A percentile compares a stretch with the other conserved stretches of the same genome.
These are phyloP conservation scores for Metschnikowia gelsemii DNA, from an alignment of 805 yeast genomes.

Conservation along the genomic window DNA sequence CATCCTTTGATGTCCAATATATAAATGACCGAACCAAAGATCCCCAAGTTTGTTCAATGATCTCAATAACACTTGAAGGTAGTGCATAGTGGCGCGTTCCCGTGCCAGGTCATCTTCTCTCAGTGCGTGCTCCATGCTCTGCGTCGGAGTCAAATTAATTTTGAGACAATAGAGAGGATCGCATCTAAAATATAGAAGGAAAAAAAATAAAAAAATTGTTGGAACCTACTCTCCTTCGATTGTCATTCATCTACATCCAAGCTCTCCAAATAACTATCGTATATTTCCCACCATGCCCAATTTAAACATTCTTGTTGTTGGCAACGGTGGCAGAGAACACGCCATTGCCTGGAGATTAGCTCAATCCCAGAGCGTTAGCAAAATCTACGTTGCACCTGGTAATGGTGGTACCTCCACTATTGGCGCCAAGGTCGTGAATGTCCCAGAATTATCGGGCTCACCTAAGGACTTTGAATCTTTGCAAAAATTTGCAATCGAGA, in stretches of 20 bases:
- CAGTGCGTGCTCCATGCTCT: constrained; percentile 2
- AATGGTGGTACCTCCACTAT: constrained; percentile 81
- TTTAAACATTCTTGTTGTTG: constrained; percentile 65
- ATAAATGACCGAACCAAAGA: neutral
- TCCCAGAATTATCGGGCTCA: constrained; percentile 60
- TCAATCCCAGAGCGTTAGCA: constrained; percentile 69
- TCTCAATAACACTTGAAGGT: neutral
- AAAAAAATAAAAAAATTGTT: neutral
- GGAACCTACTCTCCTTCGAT: constrained; percentile 1
- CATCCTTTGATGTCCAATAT: neutral
- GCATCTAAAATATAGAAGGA: constrained; percentile 6
- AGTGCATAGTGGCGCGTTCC: constrained; percentile 4
- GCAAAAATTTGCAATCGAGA: constrained; percentile 68
- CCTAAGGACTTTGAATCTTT: constrained; percentile 67
- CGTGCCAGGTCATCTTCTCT: too few species aligned
- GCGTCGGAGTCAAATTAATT: constrained; percentile 14
- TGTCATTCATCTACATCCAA: neutral
- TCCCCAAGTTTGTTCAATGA: neutral
- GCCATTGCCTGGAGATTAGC: constrained; percentile 90
- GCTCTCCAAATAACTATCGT: neutral
- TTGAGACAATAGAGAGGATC: constrained; percentile 5
- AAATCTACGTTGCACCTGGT: constrained; percentile 92
- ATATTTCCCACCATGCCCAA: constrained; percentile 14
- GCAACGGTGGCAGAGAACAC: constrained; percentile 99
- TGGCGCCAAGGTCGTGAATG: constrained; percentile 59